phyloP scores from a whole-genome alignment of 441 rosid genomes.

The Erodium texanum region DNA sequence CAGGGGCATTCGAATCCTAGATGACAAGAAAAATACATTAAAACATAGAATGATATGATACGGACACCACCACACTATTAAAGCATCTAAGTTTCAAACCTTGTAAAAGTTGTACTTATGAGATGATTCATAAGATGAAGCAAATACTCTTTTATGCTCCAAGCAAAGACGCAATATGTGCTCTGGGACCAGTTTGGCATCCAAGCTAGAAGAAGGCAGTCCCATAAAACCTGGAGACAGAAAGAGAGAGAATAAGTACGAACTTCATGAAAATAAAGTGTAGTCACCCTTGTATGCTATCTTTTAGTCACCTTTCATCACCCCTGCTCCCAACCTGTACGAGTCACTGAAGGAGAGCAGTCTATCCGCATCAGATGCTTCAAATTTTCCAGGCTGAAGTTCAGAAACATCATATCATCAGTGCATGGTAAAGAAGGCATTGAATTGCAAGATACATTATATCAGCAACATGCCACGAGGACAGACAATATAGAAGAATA shows the following conservation, averaged over 20 bases:
- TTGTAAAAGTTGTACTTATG: conserved; percentile 74
- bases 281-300: not conserved
- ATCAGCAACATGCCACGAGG: too few species aligned
- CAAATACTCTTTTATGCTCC: conserved; percentile 43
- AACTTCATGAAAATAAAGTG: not conserved
- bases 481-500: too few species aligned
- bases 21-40: too few species aligned
- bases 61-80: too few species aligned
- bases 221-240: conserved; percentile 56
- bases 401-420: conserved; percentile 14
- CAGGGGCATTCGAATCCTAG: conserved; percentile 62
- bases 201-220: conserved; percentile 50
- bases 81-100: too few species aligned
- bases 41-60: too few species aligned
- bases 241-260: conserved; percentile 14
- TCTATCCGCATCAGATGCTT: conserved; percentile 43
- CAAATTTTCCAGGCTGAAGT: conserved; percentile 54
- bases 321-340: conserved; percentile 60
- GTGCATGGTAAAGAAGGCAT: not conserved
- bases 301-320: conserved; percentile 54
- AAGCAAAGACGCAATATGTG: conserved; percentile 69
- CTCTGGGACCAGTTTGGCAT: conserved; percentile 75
- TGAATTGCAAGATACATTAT: not conserved
- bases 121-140: conserved; percentile 33
- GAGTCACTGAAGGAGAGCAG: conserved; percentile 55